These are phyloP conservation scores for Leishmania arabica DNA, from an alignment of 208 protist species.

Conservation along the genomic window DNA sequence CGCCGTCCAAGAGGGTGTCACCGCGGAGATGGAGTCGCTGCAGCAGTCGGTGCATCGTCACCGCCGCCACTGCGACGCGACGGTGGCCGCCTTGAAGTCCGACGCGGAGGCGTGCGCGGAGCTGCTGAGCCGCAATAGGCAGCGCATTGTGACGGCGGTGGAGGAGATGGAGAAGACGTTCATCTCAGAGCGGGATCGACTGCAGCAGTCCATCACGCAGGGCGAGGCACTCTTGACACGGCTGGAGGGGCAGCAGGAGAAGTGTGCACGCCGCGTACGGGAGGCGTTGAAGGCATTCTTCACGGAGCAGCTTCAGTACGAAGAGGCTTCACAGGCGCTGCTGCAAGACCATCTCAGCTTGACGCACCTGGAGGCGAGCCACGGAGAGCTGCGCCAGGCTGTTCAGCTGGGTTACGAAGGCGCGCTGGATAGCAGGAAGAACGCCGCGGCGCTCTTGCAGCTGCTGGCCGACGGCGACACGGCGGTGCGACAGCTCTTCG, in stretches of 20 bases:
- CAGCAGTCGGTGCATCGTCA: slow-evolving; percentile 33
- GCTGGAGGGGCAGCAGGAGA: slow-evolving; percentile 66
- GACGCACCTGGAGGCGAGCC: slow-evolving; percentile 60
- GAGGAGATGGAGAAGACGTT: slow-evolving; percentile 41
- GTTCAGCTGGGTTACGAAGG: slow-evolving; percentile 39
- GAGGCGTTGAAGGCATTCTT: slow-evolving; percentile 78
- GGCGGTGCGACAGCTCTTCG: slow-evolving; percentile 37
- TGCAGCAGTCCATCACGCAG: slow-evolving; percentile 37
- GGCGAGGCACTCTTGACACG: slow-evolving; percentile 42
- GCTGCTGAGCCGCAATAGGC: slow-evolving; percentile 30
- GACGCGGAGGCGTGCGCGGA: slow-evolving; percentile 46
- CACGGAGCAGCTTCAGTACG: slow-evolving; percentile 73
- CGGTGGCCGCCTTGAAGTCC: slow-evolving; percentile 36
- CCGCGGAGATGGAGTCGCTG: slow-evolving; percentile 13
- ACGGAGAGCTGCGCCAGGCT: slow-evolving; percentile 47
- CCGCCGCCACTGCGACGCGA: slow-evolving; percentile 15
- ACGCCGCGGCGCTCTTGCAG: slow-evolving; percentile 30
- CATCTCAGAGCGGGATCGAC: slow-evolving; percentile 24
- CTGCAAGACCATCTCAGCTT: slow-evolving; percentile 56
- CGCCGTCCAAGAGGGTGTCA: slow-evolving; percentile 5
- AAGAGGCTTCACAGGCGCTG: slow-evolving; percentile 53
- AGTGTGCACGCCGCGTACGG: slow-evolving; percentile 66
- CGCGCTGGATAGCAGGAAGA: slow-evolving; percentile 26
- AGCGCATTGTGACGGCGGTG: slow-evolving; percentile 29
- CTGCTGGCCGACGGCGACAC: slow-evolving; percentile 44